Evolutionary conservation across 78 protist species (phyloP), one percentile per base, ranked within the genome.

Genomic region (Neovahlkampfia damariscottae): DNA sequence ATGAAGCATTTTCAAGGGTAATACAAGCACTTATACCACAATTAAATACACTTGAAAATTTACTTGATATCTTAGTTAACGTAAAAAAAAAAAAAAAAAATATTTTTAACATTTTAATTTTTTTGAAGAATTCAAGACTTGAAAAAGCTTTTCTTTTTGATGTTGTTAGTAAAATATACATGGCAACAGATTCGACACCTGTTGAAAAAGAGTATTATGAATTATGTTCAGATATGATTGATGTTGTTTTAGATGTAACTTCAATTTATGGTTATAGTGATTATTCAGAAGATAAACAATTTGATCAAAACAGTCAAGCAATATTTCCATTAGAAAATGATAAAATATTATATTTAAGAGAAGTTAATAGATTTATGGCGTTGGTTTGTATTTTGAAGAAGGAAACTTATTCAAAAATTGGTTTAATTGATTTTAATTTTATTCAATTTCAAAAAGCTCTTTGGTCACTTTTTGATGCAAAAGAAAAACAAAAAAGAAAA

Each of bases 131-230:
- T 76, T 92, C 87, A 76, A 81, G 91, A 62, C 89, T 93, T 41
- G 96, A 93, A 70, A 95, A 95, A 80, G 94, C 98, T 31, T 95
- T 91, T 81, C 82, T 95, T 8, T 89, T 93, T 19, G 98, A 95
- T 73, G 94, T 91, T 68, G 88, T 90, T 31, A 71, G 85, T 76
- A 93, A 93, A 86, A 90, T 95, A 70, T 95, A 93, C 91, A 79
- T 95, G 10, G 96, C 97, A 1, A 93, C 95, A 9, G 98, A 95
- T 84, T 72, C 83, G 38, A 68, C 89, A 10, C 95, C 92, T 28
- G 97, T 93, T 30, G 96, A 94, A 76, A 90, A 89, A 90, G 88
- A 84, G 58, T 70, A 85, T 38, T 95, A 90, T 72, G 98, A 95
- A 78, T 86, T 93, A n/a, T 89, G 95, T 40, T 76, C 88, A 31